A percentile compares a stretch with the other conserved stretches of the same genome.
phyloP scores from a whole-genome alignment of 164 flowering plant species.

The Magnolia sinica region DNA sequence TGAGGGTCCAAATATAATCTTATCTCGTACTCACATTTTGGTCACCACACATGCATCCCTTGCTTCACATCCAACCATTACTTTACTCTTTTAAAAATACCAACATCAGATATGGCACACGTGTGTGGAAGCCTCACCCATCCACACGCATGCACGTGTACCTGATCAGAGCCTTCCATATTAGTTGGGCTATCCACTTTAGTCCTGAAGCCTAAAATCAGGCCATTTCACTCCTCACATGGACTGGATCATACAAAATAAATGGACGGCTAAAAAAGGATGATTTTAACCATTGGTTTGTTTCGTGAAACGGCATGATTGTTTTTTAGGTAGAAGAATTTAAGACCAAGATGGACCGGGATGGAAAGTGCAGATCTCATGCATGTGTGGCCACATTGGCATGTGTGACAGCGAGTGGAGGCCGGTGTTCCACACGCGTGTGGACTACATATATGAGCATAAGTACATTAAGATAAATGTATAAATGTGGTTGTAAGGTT shows the following conservation, averaged over 20 bases:
- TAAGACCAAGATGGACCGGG: too few relatives aligned
- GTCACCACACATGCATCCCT: slow-evolving; percentile 41
- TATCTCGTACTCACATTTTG: slow-evolving; percentile 33
- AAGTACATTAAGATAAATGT: not conserved
- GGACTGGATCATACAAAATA: too few relatives aligned
- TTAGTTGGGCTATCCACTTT: too few relatives aligned
- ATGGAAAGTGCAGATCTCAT: too few relatives aligned
- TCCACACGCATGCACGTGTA: not conserved
- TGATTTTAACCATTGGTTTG: too few relatives aligned
- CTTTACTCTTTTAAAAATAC: not conserved
- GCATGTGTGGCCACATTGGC: not conserved
- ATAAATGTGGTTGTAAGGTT: not conserved
- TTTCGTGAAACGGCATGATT: too few relatives aligned
- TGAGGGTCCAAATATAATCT: slow-evolving; percentile 27
- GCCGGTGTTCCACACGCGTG: not conserved
- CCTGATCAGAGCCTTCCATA: too few relatives aligned
- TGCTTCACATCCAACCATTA: slow-evolving; percentile 30
- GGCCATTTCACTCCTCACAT: too few relatives aligned
- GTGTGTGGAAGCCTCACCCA: not conserved
- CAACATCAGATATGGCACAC: not conserved
- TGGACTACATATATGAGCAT: not conserved
- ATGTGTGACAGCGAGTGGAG: not conserved
- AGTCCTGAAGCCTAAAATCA: too few relatives aligned
- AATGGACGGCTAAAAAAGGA: too few relatives aligned
- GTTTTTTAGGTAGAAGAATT: too few relatives aligned